Percentiles rank a stretch among this genome's conserved stretches.
Conservation (phyloP, 306 rosid genomes). For the Coriaria nepalensis region DNA sequence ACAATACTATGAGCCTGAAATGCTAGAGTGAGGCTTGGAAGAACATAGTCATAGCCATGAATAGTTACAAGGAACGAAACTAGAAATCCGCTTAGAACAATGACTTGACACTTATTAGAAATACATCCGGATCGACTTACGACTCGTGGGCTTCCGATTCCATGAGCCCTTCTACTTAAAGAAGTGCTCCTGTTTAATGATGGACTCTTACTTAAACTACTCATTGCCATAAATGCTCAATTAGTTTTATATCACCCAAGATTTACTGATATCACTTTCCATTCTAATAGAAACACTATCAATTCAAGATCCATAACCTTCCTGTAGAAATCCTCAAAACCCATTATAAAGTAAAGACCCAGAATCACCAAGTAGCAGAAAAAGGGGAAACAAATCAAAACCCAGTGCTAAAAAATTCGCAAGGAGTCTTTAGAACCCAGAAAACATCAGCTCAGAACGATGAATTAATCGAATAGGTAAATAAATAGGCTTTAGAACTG, state of each 20-base stretch:
- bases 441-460: too few species aligned
- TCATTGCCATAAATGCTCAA: too few species aligned
- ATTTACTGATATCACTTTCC: conserved; percentile 5
- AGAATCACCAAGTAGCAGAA: conserved; percentile 2
- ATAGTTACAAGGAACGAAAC: conserved; percentile 48
- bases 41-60: conserved; percentile 40
- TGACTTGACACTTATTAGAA: conserved; percentile 32
- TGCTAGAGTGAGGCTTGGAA: conserved; percentile 43
- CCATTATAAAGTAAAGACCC: neutral
- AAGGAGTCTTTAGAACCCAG: too few species aligned
- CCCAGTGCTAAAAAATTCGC: too few species aligned
- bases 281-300: conserved; percentile 1
- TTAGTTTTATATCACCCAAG: conserved; percentile 26
- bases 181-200: conserved; percentile 27
- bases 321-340: conserved; percentile 5
- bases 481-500: too few species aligned
- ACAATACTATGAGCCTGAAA: conserved; percentile 22
- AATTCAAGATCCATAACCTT: conserved; percentile 7
- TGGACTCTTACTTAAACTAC: conserved; percentile 24
- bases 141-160: conserved; percentile 31
- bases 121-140: conserved; percentile 36
- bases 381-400: too few species aligned
- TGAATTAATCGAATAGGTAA: too few species aligned
- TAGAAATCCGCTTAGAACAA: conserved; percentile 34
- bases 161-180: conserved; percentile 28